Evolutionary conservation across 2,329 filamentous ascomycete genomes (phyloP).

Genomic region (Colletotrichum endophyticum): DNA sequence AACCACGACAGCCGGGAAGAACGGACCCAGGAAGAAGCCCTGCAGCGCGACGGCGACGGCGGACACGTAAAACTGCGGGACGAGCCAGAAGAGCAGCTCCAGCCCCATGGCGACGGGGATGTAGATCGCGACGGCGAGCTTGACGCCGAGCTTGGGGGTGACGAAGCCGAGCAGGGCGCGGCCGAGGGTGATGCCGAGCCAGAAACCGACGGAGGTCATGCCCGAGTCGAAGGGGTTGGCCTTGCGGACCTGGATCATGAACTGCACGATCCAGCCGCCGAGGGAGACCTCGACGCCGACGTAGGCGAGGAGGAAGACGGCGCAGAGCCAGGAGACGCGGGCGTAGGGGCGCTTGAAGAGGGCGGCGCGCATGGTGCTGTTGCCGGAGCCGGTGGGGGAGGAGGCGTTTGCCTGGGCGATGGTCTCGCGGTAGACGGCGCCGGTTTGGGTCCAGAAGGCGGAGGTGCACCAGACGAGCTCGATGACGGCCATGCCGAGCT

Average conservation of each 20-base stretch:
- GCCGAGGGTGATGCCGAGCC: slow-evolving; percentile 79
- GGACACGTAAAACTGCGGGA: slow-evolving; percentile 78
- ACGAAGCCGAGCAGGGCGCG: slow-evolving; percentile 75
- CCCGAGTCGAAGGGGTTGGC: slow-evolving; percentile 72
- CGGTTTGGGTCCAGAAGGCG: slow-evolving; percentile 66
- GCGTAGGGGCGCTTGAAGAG: slow-evolving; percentile 48
- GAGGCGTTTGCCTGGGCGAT: slow-evolving; percentile 9
- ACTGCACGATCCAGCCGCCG: slow-evolving; percentile 83
- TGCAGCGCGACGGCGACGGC: slow-evolving; percentile 74
- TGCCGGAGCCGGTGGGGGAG: slow-evolving; percentile 21
- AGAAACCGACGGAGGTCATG: slow-evolving; percentile 80
- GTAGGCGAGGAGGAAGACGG: slow-evolving; percentile 76
- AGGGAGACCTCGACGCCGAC: slow-evolving; percentile 78
- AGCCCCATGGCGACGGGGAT: slow-evolving; percentile 67
- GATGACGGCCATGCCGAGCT: slow-evolving; percentile 58
- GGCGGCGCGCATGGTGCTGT: slow-evolving; percentile 36
- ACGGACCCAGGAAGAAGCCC: slow-evolving; percentile 80
- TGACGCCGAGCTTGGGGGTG: slow-evolving; percentile 74
- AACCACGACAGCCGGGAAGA: slow-evolving; percentile 77
- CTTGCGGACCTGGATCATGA: slow-evolving; percentile 79
- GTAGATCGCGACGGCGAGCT: slow-evolving; percentile 66
- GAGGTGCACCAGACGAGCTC: slow-evolving; percentile 54
- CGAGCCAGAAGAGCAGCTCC: slow-evolving; percentile 80
- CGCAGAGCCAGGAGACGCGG: slow-evolving; percentile 71
- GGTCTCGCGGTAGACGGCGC: slow-evolving; percentile 53